These are phyloP conservation scores for Pseudohalonectria lignicola DNA, from an alignment of 2,329 filamentous ascomycete genomes.

Conservation along the genomic window DNA sequence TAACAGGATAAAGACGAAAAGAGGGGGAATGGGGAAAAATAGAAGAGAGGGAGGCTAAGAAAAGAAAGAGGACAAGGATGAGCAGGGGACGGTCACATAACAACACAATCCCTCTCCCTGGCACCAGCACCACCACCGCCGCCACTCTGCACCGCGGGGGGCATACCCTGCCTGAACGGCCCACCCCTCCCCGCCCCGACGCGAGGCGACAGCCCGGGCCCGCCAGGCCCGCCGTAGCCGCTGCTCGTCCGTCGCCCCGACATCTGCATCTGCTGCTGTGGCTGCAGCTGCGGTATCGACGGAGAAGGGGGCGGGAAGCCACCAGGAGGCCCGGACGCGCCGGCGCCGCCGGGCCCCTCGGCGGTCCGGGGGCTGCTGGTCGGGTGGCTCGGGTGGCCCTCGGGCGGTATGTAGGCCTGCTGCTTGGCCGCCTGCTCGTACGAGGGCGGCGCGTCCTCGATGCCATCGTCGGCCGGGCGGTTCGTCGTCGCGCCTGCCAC, in stretches of 20 bases:
- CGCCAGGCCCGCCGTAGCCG: background rate
- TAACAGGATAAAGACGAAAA: background rate
- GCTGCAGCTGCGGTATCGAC: too few relatives aligned
- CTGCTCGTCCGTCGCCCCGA: background rate
- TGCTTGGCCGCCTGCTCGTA: constrained; percentile 46
- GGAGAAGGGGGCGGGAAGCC: too few relatives aligned
- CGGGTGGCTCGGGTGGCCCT: constrained; percentile 38
- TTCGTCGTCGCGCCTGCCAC: constrained; percentile 23
- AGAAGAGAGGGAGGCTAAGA: background rate
- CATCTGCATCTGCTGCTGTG: too few relatives aligned
- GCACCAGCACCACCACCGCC: background rate
- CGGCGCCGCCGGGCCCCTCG: background rate
- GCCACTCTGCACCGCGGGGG: too few relatives aligned
- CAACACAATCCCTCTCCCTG: constrained; percentile 1
- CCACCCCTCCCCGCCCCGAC: background rate
- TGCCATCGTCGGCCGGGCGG: constrained; percentile 23
- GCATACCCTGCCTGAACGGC: background rate
- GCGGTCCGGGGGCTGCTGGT: constrained; percentile 21
- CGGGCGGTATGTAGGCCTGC: constrained; percentile 38
- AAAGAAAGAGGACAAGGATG: background rate
- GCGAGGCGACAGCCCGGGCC: background rate
- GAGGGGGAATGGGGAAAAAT: background rate
- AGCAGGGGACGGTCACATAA: background rate
- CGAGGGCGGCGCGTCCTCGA: constrained; percentile 43
- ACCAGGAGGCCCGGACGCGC: too few relatives aligned